Base-by-base conservation (phyloP, 352 stramenopile genomes). In the Pythium brachiatum region DNA sequence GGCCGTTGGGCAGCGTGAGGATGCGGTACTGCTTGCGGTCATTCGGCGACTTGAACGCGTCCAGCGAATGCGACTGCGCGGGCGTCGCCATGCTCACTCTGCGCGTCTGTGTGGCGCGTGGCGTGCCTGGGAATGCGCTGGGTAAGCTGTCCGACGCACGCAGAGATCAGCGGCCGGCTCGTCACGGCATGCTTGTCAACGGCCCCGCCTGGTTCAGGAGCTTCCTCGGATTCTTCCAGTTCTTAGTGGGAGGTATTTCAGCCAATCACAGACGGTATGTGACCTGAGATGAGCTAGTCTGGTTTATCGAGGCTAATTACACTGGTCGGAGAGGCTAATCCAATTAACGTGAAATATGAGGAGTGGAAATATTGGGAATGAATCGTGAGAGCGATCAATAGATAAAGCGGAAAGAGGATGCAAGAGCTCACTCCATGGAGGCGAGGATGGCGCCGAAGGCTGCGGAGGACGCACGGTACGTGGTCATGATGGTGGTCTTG, bases 401-500 rank as follows among this genome's bases (percentile, higher is more conserved):
- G 41, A 48, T 48, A 48, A 21, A 15, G 12, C 21, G 2, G 38
- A n/a, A n/a, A 46, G 21, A 46, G 6, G 5, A 15, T 46, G 16
- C 18, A 48, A n/a, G 8, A 7, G 7, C 32, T 53, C 46, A 60
- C 55, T 91, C 79, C 73, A 91, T 77, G 44, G 82, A 86, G 5
- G 57, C 57, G 34, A 75, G 20, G 23, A 92, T 76, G 12, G 84
- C 84, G 13, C 80, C 75, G n/a, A 89, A 64, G 20, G 81, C 84
- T n/a, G 84, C 84, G 9, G 70, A 74, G 13, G 84, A 90, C 27
- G 82, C 82, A 18, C 74, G 70, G 51, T 90, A 86, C 13, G 84
- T 91, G 59, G 84, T 93, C 56, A 80, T 74, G 39, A 90, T 55
- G 20, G 84, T 88, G n/a, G 80, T 72, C 44, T 79, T 88, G 2